Base-by-base conservation (phyloP, 2,329 filamentous ascomycete species). In the Cordyceps cicadae region DNA sequence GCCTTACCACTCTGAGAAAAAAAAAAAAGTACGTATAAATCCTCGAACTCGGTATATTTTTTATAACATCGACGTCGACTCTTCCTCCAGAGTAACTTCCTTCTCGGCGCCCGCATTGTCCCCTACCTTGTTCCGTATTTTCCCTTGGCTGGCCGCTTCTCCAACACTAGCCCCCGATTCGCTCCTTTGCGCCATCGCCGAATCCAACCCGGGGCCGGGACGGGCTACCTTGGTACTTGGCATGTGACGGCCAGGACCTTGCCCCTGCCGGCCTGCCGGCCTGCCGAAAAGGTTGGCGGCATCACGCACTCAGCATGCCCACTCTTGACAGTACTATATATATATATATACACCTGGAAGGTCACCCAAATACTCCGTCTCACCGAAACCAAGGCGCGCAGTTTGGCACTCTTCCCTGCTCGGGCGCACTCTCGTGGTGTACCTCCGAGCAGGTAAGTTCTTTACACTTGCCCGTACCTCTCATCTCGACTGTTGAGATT, bases 101-200 rank as follows among this genome's bases (percentile, higher is more conserved):
- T 48, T 11, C 24, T 43, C n/a, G 14, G 19, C 32, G 12, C 56
- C 56, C 49, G 56, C 55, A 51, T 58, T 45, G 55, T 51, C 55
- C 55, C n/a, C 46, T 46, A 14, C 52, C 34, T 52, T 26, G 56
- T 59, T 59, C 56, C 56, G 56, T 52, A 9, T 51, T 51, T 37
- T 26, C 56, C 56, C 56, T 53, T 46, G 48, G 29, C 56, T 26
- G 24, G 48, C 37, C 39, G 49, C 21, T 43, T 45, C 45, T 37
- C 37, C 49, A 46, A 24, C 15, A 32, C 39, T 59, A 59, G 56
- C 56, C 48, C 41, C 56, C 56, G 56, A 59, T 52, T 59, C 56
- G 49, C 56, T 59, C 56, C 56, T 53, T 46, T 52, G 37, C 49
- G 21, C 55, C 46, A 51, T 58, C 55, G 46, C 24, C 55, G 34